phyloP scores from a whole-genome alignment of 768 basidiomycete species.

The Galerina marginata region DNA sequence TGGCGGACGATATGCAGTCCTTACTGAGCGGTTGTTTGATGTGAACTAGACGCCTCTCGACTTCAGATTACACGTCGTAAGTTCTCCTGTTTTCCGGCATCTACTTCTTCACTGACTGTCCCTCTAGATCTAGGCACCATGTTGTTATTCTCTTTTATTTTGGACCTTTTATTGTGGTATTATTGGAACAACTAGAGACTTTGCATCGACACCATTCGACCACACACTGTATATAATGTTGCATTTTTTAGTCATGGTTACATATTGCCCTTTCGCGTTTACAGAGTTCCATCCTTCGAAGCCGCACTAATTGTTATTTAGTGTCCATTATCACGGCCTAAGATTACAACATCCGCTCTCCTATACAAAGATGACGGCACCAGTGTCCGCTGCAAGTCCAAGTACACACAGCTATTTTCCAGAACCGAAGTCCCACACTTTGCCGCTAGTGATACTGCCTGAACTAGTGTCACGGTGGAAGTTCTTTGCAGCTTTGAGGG shows the following conservation, averaged over 20 bases:
- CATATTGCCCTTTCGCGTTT: slow-evolving; percentile 4
- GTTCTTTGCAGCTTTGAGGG: slow-evolving; percentile 33
- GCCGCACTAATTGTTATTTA: neutral
- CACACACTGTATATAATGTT: slow-evolving; percentile 8
- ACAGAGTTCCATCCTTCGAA: neutral
- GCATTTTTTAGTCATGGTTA: slow-evolving; percentile 5
- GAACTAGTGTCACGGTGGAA: slow-evolving; percentile 26
- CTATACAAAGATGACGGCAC: neutral
- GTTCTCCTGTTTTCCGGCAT: neutral
- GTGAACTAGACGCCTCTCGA: slow-evolving; percentile 9
- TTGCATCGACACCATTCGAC: slow-evolving; percentile 12
- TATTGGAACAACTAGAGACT: slow-evolving; percentile 5
- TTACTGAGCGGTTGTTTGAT: slow-evolving; percentile 31
- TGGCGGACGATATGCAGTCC: slow-evolving; percentile 32
- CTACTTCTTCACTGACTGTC: neutral
- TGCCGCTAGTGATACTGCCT: slow-evolving; percentile 28
- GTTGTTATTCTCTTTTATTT: neutral
- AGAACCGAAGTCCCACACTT: slow-evolving; percentile 27
- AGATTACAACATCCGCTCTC: neutral
- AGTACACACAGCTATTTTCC: neutral
- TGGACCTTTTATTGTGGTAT: slow-evolving; percentile 2
- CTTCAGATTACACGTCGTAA: neutral
- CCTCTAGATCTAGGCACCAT: neutral
- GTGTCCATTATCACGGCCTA: neutral
- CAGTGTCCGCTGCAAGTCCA: no score